Evolutionary conservation across 495 filamentous ascomycete species (phyloP), one percentile per base, ranked within the genome.

Genomic region (Hypoxylon fuscum): DNA sequence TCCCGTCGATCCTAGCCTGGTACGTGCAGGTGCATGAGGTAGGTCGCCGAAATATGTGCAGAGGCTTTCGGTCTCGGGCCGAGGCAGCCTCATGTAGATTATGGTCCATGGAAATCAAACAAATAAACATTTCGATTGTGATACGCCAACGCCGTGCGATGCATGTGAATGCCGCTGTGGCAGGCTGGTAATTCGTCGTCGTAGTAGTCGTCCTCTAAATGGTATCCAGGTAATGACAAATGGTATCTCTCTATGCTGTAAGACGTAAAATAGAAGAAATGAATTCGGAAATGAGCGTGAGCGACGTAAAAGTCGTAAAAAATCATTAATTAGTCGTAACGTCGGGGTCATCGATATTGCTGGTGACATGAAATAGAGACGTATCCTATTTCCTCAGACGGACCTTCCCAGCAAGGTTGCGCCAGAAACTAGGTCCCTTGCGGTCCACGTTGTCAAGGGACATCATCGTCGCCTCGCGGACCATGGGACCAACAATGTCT

Each of bases 401-500:
- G 15, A 81, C 77, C 53, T 77, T 80, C 15, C 73, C 79, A 0
- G 75, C 74, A 0, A 82, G 45, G 18, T 69, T 74, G 57, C 76
- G 79, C 78, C 78, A 81, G 42, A 74, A 73, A 14, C 75, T 66
- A 4, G 74, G 68, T n/a, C 71, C 66, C 52, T 74, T 75, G 43
- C 71, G 72, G 17, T 81, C 79, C 15, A 72, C 53, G 8, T 71
- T 63, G 6, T 64, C 69, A 12, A 74, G 68, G 17, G 77, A 74
- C 20, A 70, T 66, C 79, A 82, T 82, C 47, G 77, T 71, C 5
- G 75, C 72, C 52, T 87, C 83, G 46, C 87, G 83, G 10, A 87
- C 85, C 93, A 97, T 97, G 2, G 93, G 93, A 0, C 93, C 93
- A 11, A 97, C 92, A 56, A 96, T 95, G 70, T 96, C 92, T 51